Conservation (phyloP, 345 rosid genomes). For the Tarenaya hassleriana region DNA sequence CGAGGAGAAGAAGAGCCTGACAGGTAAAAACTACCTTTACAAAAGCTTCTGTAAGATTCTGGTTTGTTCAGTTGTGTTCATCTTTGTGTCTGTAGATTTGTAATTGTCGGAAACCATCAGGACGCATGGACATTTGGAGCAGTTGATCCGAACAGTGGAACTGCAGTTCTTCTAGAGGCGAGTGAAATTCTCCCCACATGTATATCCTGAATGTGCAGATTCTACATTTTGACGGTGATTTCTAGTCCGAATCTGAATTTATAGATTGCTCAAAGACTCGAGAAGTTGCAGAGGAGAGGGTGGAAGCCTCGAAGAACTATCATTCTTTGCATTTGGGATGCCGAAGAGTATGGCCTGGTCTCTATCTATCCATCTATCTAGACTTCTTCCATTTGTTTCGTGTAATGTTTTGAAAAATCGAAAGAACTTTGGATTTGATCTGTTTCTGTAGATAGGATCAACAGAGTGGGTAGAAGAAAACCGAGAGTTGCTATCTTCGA, state of each 20-base stretch:
- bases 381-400: not conserved
- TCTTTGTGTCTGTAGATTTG: too few relatives aligned
- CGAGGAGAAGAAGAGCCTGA: conserved; percentile 82
- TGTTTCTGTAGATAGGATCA: conserved; percentile 59
- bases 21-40: too few relatives aligned
- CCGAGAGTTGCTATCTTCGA: conserved; percentile 60
- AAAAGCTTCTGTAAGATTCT: too few relatives aligned
- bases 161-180: conserved; percentile 78
- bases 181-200: not conserved
- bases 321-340: conserved; percentile 79
- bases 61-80: not conserved
- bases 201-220: not conserved
- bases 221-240: too few relatives aligned
- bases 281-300: conserved; percentile 51
- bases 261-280: conserved; percentile 64
- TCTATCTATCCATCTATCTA: too few relatives aligned
- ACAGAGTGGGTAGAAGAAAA: conserved; percentile 94
- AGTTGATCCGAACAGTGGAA: conserved; percentile 84
- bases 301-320: conserved; percentile 82
- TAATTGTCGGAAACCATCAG: conserved; percentile 75
- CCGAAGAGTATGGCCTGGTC: conserved; percentile 87
- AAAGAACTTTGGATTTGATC: not conserved
- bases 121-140: conserved; percentile 97
- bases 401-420: not conserved
- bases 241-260: too few relatives aligned